phyloP scores from a whole-genome alignment of 2,329 filamentous ascomycete species.

The Botrytis hyacinthi region DNA sequence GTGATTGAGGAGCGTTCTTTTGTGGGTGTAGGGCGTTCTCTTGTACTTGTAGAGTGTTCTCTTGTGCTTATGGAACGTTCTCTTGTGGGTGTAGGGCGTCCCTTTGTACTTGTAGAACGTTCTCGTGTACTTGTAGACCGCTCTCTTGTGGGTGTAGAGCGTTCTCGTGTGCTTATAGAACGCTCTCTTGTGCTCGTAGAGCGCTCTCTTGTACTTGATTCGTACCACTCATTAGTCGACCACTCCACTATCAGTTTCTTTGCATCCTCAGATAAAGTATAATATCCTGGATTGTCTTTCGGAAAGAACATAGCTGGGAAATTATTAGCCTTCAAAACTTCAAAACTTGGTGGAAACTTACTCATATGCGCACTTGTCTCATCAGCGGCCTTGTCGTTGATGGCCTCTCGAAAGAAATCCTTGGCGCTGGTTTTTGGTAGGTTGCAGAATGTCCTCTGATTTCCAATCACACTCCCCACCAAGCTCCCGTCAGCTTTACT shows the following conservation, averaged over 20 bases:
- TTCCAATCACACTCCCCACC: conserved; percentile 59
- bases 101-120: neutral
- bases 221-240: conserved; percentile 66
- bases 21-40: neutral
- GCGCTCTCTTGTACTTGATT: conserved; percentile 44
- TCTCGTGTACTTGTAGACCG: neutral
- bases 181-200: neutral
- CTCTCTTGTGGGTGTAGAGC: neutral
- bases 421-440: conserved; percentile 59
- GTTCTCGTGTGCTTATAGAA: neutral
- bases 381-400: conserved; percentile 77
- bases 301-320: conserved; percentile 67
- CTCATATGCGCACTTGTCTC: conserved; percentile 79
- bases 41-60: neutral
- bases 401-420: conserved; percentile 63
- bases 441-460: conserved; percentile 84
- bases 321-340: conserved; percentile 23
- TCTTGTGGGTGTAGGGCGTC: neutral
- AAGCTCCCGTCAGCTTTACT: conserved; percentile 49
- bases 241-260: conserved; percentile 64
- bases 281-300: conserved; percentile 70
- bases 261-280: conserved; percentile 63
- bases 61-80: neutral
- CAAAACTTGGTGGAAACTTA: conserved; percentile 41
- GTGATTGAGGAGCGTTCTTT: neutral